Evolutionary conservation across 768 basidiomycete genomes (phyloP), one percentile per base, ranked within the genome.

Genomic region (Pleurotus giganteus): DNA sequence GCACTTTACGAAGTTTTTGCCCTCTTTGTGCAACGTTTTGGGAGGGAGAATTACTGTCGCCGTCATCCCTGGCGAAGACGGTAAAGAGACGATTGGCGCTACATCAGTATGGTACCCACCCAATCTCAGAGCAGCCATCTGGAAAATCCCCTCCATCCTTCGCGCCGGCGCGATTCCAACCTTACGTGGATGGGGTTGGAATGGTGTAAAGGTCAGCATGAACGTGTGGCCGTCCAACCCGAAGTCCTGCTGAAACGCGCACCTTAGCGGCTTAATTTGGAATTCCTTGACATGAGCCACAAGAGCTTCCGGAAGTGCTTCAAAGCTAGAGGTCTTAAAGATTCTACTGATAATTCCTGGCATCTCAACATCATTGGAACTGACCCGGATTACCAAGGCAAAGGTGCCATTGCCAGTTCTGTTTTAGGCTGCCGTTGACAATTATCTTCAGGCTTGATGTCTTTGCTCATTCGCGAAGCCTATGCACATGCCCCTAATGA

Each of bases 381-480:
- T 19, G 57, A 58, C 46, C 57, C 57, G n/a, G 57, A 43, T 24
- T 39, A 47, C 13, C 57, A 58, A 43, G 57, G 57, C 13, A 54
- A 49, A 43, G 57, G 57, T 58, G 44, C 7, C 11, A 9, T 8
- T 26, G 19, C 54, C 24, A n/a, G 7, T 24, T 34, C 6, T 27
- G 17, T 43, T 6, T 34, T 31, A 23, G 42, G 11, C 28, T 42
- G 17, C n/a, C 12, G 15, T 46, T 37, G 4, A 51, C 28, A 50
- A 6, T 11, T 12, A 0, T 27, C 47, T 27, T 13, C 27, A 59
- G 58, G 58, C 4, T 56, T 46, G 7, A 56, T 59, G 58, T 53
- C 55, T 17, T 29, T 56, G 43, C 55, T 59, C 36, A 50, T 59
- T 5, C 58, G 29, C 13, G 58, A 59, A 31, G 58, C 27, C 3